Conservation (phyloP, 2,329 filamentous ascomycete genomes). For the Pestalotiopsis sp. region DNA sequence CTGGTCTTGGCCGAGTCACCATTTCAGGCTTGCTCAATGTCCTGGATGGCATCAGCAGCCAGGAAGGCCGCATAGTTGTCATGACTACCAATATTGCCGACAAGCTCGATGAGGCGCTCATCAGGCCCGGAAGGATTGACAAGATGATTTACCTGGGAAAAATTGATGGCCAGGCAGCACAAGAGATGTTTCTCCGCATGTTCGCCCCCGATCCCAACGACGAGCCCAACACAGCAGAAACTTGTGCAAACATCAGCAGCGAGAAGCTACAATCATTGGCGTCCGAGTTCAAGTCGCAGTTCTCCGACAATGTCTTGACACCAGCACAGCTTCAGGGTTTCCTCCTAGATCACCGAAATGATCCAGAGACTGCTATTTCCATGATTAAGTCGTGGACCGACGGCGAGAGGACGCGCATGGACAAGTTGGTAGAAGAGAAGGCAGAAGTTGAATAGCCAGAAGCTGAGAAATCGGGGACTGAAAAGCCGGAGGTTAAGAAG, state of each 20-base stretch:
- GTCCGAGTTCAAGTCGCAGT: slow-evolving; percentile 10
- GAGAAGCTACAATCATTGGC: slow-evolving; percentile 17
- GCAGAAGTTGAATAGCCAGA: background rate
- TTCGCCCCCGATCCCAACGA: slow-evolving; percentile 24
- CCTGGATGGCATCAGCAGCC: slow-evolving; percentile 67
- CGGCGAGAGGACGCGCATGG: background rate
- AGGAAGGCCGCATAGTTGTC: slow-evolving; percentile 70
- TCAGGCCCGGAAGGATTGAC: slow-evolving; percentile 69
- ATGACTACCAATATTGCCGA: slow-evolving; percentile 72
- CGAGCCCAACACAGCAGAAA: slow-evolving; percentile 18
- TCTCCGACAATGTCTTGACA: slow-evolving; percentile 26
- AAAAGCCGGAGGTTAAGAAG: background rate
- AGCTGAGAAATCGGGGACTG: background rate
- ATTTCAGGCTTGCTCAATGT: slow-evolving; percentile 67
- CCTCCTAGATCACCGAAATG: slow-evolving; percentile 19
- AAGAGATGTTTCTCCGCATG: slow-evolving; percentile 25
- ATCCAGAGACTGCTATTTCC: slow-evolving; percentile 2
- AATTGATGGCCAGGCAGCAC: slow-evolving; percentile 26
- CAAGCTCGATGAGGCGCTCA: slow-evolving; percentile 65
- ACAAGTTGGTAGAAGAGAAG: background rate
- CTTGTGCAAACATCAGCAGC: slow-evolving; percentile 14
- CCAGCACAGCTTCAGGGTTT: slow-evolving; percentile 28
- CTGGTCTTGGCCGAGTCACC: slow-evolving; percentile 67
- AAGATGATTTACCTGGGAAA: slow-evolving; percentile 66
- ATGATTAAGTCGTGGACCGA: background rate